These are phyloP conservation scores for Crotalaria pallida DNA, from an alignment of 306 rosid species.

Conservation along the genomic window DNA sequence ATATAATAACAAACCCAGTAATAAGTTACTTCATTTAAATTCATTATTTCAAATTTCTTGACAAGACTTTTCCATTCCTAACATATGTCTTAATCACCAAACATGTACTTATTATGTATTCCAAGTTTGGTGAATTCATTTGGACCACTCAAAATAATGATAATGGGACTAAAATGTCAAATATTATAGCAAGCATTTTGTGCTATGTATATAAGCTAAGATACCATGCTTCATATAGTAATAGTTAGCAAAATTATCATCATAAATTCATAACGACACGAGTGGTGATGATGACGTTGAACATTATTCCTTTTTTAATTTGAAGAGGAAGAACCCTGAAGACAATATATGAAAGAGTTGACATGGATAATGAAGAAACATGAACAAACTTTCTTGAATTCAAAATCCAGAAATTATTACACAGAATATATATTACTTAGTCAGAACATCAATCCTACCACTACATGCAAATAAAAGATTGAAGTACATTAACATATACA, in stretches of 20 bases:
- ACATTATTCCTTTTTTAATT: background rate
- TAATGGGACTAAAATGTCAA: too few relatives aligned
- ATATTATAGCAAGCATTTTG: too few relatives aligned
- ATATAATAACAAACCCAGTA: too few relatives aligned
- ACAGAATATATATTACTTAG: background rate
- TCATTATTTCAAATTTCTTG: too few relatives aligned
- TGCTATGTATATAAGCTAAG: too few relatives aligned
- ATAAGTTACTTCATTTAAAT: too few relatives aligned
- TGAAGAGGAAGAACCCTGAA: background rate
- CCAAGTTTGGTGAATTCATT: too few relatives aligned
- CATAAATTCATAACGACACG: background rate
- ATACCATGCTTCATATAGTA: background rate
- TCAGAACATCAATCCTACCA: conserved; percentile 18
- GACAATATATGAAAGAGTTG: background rate
- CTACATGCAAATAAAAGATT: conserved; percentile 11
- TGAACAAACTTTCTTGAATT: background rate
- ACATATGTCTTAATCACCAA: too few relatives aligned
- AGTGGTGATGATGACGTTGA: background rate
- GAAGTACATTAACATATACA: conserved; percentile 23
- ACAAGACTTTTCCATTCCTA: too few relatives aligned
- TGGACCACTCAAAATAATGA: too few relatives aligned
- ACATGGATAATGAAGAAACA: background rate
- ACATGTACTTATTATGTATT: too few relatives aligned
- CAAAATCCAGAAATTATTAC: background rate
- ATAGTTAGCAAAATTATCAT: background rate